Evolutionary conservation across 306 rosid genomes (phyloP), one percentile per base, ranked within the genome.

Genomic region (Coriaria nepalensis): DNA sequence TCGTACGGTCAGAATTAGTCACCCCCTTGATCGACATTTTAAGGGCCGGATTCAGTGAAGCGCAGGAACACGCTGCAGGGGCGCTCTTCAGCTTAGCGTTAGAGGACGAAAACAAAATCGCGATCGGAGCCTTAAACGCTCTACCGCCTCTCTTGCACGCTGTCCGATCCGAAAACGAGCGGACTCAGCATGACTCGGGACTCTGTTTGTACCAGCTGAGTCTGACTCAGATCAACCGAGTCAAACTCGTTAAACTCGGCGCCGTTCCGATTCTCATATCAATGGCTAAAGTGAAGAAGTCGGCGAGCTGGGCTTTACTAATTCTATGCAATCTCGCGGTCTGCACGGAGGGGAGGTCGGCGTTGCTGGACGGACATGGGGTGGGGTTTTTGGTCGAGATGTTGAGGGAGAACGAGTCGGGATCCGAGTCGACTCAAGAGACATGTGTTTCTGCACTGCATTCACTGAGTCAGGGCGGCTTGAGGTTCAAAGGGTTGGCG

Each of bases 51-150:
- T 71, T 55, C 69, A 13, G 52, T 43, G 96, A 92, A 41, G 42
- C 94, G 44, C 95, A 85, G 74, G 98, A 92, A 37, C 96, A 85
- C 68, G 93, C 94, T n/a, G 96, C 92, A 10, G 98, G 98, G 5
- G 94, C 93, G 5, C 69, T 92, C 2, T 92, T 92, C 64, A 92
- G 98, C 54, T 55, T 92, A 32, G 93, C 96, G 0, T 29, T 85
- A 20, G 72, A 82, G 8, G 96, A 92, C 37, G 96, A 82, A 2
- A 92, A 85, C 73, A 82, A 82, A 51, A 82, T 85, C 93, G 98
- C 98, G 0, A 85, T 92, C 6, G 96, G 94, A 0, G 86, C 72
- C 8, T 82, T 92, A 45, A 93, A 94, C 53, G 87, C 94, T 49
- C 40, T 92, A 48, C 77, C 82, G 53, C 94, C 93, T 0, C 48